These are phyloP conservation scores for Taphrina sp. DNA, from an alignment of 1,139 yeast species.

Conservation along the genomic window DNA sequence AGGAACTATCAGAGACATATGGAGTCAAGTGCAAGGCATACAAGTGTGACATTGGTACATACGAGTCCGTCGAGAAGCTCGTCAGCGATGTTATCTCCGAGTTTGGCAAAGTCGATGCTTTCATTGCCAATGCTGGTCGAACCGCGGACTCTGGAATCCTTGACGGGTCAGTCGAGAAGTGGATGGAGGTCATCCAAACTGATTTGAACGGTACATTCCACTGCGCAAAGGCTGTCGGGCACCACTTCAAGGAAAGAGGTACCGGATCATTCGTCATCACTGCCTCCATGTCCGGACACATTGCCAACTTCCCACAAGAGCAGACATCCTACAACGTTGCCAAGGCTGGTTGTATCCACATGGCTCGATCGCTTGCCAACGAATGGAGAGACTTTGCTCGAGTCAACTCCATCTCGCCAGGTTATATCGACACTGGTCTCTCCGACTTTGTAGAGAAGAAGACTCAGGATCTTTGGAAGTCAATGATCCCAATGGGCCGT, in stretches of 20 bases:
- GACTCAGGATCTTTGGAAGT: conserved; percentile 61
- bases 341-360: conserved; percentile 79
- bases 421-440: conserved; percentile 61
- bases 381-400: conserved; percentile 85
- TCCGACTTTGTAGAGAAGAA: conserved; percentile 58
- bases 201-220: conserved; percentile 77
- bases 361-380: conserved; percentile 73
- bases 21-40: conserved; percentile 70
- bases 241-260: conserved; percentile 67
- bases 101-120: conserved; percentile 74
- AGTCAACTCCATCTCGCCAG: conserved; percentile 78
- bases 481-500: conserved; percentile 77
- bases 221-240: conserved; percentile 69
- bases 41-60: conserved; percentile 64
- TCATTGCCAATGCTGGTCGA: conserved; percentile 89
- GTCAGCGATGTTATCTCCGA: conserved; percentile 62
- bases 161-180: conserved; percentile 58
- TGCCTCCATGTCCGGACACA: conserved; percentile 87
- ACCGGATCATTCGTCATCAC: conserved; percentile 75
- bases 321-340: conserved; percentile 88
- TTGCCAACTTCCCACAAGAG: conserved; percentile 84
- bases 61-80: conserved; percentile 52
- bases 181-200: conserved; percentile 67
- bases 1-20: conserved; percentile 56
- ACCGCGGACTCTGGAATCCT: conserved; percentile 68